A percentile compares a stretch with the other conserved stretches of the same genome.
Evolutionary conservation across 108 stramenopile genomes (phyloP).

Genomic region (Fragilariopsis cylindrus): DNA sequence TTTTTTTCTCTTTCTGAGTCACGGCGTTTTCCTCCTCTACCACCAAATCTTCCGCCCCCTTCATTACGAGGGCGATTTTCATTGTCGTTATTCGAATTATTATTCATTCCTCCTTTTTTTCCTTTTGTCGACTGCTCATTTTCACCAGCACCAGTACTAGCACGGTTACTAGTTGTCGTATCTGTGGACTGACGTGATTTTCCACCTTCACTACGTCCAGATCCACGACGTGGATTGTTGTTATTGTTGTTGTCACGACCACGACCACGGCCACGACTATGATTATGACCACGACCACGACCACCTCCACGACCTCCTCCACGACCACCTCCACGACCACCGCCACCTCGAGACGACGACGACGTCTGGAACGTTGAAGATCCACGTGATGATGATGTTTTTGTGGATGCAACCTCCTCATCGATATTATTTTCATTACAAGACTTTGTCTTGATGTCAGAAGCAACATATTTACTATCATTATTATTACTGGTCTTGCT

Average conservation of each 20-base stretch:
- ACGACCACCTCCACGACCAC: slow-evolving; percentile 4
- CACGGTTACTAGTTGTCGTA: not conserved
- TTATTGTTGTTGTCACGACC: slow-evolving; percentile 9
- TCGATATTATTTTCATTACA: not conserved
- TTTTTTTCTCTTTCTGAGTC: not conserved
- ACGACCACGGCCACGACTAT: slow-evolving; percentile 1
- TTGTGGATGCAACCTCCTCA: slow-evolving; percentile 8
- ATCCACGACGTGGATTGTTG: not conserved
- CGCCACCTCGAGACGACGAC: not conserved
- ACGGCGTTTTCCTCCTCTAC: slow-evolving; percentile 10
- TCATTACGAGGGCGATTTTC: not conserved
- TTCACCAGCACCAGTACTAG: not conserved
- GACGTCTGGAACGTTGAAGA: not conserved
- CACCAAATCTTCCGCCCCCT: slow-evolving; percentile 5
- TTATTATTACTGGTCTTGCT: not conserved
- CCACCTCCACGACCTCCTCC: slow-evolving; percentile 21
- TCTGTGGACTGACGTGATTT: not conserved
- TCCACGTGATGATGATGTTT: not conserved
- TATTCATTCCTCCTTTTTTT: not conserved
- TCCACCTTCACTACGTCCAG: not conserved
- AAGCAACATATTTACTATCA: not conserved
- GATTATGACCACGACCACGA: slow-evolving; percentile 12
- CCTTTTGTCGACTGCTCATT: not conserved
- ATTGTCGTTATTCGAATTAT: slow-evolving; percentile 3
- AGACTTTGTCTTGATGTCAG: not conserved